Base-by-base conservation (phyloP, 78 protist species). In the Parvularia atlantis region DNA sequence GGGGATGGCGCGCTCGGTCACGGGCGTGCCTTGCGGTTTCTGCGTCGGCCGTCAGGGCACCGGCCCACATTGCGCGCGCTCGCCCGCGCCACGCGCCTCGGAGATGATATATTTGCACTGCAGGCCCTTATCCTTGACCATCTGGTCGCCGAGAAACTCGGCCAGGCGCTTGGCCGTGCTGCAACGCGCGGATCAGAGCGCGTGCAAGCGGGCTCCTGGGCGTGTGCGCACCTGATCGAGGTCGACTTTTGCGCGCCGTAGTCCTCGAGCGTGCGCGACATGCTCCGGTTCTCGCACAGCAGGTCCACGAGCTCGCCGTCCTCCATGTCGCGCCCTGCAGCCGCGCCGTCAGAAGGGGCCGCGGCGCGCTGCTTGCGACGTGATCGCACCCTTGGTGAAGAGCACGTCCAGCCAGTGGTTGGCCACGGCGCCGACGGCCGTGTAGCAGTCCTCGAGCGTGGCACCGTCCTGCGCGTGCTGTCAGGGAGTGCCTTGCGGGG, bases 1-100 rank as follows among this genome's bases (percentile, higher is more conserved):
- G 1, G 99, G 99, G 3, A 97, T 57, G 5, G 97, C 92, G n/a
- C 99, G 75, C 48, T 89, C 95, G 2, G 97, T 88, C 4, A 93
- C 97, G 24, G 97, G 89, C 37, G 78, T 77, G 31, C 93, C 97
- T 0, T 37, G 36, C 7, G 99, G 99, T 20, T 82, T 63, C 33
- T 60, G 41, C 19, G 44, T 63, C 10, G 6, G 16, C 35, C 24
- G 7, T 72, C 37, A 10, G 6, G 77, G 11, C 26, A 73, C 63
- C 71, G 17, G 28, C 43, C 16, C 14, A 13, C 9, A 65, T 20
- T 14, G 0, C 20, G 24, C 30, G 11, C 35, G 72, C 66, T 71
- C 28, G 13, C 59, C 9, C 28, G 36, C 36, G n/a, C n/a, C n/a
- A n/a, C n/a, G n/a, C 39, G 37, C 35, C 52, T 60, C n/a, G 0